phyloP scores from a whole-genome alignment of 2,329 filamentous ascomycete genomes.

The Neofusicoccum ribis region DNA sequence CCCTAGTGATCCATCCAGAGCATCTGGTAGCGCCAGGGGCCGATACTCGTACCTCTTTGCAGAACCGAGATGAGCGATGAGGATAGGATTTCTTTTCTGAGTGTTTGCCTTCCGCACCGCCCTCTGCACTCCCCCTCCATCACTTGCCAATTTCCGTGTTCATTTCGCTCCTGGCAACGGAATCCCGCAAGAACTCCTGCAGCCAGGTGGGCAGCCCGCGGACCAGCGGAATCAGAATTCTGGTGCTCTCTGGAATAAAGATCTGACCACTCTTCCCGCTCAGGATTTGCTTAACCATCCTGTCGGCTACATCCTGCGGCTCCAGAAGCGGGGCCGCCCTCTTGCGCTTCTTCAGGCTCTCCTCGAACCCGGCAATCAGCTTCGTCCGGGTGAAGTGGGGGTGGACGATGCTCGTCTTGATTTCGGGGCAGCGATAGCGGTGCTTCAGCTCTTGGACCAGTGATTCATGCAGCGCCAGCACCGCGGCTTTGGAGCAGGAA shows the following conservation, averaged over 20 bases:
- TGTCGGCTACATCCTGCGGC: constrained; percentile 27
- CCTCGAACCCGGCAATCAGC: constrained; percentile 27
- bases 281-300: constrained; percentile 30
- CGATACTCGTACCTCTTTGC: not conserved
- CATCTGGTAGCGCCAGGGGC: not conserved
- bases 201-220: constrained; percentile 29
- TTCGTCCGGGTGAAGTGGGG: constrained; percentile 31
- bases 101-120: not conserved
- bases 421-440: constrained; percentile 25
- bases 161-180: not conserved
- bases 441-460: constrained; percentile 43
- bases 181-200: constrained; percentile 28
- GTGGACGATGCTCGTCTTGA: constrained; percentile 32
- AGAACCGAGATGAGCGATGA: not conserved
- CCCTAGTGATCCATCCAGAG: not conserved
- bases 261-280: constrained; percentile 28
- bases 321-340: constrained; percentile 23
- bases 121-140: not conserved
- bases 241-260: constrained; percentile 25
- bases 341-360: not conserved
- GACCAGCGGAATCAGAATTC: constrained; percentile 33
- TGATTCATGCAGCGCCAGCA: constrained; percentile 33
- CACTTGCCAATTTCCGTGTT: not conserved
- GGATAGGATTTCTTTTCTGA: not conserved
- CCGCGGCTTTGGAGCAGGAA: constrained; percentile 31